phyloP scores from a whole-genome alignment of 179 eudicot species.

The Spinacia oleracea region DNA sequence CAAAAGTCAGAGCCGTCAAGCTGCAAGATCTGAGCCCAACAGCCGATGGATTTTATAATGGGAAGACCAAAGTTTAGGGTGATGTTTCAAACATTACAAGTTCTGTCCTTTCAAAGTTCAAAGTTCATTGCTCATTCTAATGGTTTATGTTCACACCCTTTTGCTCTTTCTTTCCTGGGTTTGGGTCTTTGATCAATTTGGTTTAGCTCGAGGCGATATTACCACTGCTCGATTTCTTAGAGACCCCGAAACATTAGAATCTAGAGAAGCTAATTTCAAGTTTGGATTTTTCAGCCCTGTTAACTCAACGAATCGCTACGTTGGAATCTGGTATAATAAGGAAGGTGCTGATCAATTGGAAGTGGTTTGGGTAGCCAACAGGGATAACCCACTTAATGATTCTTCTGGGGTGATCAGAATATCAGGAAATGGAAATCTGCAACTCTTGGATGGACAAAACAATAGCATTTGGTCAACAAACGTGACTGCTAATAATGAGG shows the following conservation, averaged over 20 bases:
- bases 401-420: slow-evolving; percentile 31
- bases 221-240: not conserved
- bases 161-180: not conserved
- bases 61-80: not conserved
- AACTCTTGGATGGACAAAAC: slow-evolving; percentile 28
- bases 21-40: not conserved
- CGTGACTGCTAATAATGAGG: not conserved
- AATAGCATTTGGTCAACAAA: slow-evolving; percentile 40
- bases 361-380: slow-evolving; percentile 36
- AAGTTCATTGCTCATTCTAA: not conserved
- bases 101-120: not conserved
- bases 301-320: slow-evolving; percentile 15
- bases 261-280: not conserved
- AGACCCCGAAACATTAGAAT: slow-evolving; percentile 7
- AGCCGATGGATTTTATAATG: not conserved
- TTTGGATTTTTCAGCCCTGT: slow-evolving; percentile 13
- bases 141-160: not conserved
- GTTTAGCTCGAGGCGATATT: not conserved
- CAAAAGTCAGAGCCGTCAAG: not conserved
- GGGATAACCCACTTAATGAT: slow-evolving; percentile 29
- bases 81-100: not conserved
- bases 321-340: slow-evolving; percentile 34
- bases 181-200: not conserved
- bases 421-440: slow-evolving; percentile 32
- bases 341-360: slow-evolving; percentile 20